Base-by-base conservation (phyloP, 257 asterid genomes). In the Handroanthus guayacan region DNA sequence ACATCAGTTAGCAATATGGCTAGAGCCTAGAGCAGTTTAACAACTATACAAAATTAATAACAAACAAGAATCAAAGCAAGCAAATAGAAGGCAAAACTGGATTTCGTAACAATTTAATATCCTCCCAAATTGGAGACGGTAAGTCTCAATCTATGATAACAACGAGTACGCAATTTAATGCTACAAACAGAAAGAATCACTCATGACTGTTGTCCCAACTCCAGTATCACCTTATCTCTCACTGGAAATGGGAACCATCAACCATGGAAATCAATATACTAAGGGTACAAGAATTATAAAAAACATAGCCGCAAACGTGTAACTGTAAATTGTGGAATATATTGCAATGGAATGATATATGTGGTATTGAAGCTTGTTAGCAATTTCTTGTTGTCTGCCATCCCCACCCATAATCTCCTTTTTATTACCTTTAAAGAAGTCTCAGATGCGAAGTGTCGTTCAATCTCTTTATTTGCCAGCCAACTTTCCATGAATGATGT, bases 371-470 rank as follows among this genome's bases (percentile, higher is more conserved):
- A 57, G 13, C 14, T 60, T 12, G 47, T 62, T 20, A 44, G 54
- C 68, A 44, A 69, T 9, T 74, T 25, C 57, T 67, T 48, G 60
- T 47, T 8, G 5, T 43, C 55, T 9, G 36, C 41, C 4, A 44
- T 47, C 45, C 52, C 4, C 43, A 25, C 17, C 34, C 54, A 63
- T 37, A 16, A 44, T 55, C 31, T 18, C 41, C 4, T 9, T 9
- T 39, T 64, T 45, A 71, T 72, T 72, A 16, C 62, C 38, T 51
- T 75, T 75, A 91, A n/a, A 95, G 91, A 70, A 95, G 97, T 86
- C 96, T 89, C 48, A 95, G 94, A 83, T 95, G 98, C 0, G 98
- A 88, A 17, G 97, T 93, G 79, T 95, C 99, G 38, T 95, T 95
- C 81, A 91, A 9, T 81, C 97, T 91, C 90, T 91, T 95, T 62